Evolutionary conservation across 306 rosid genomes (phyloP).

Genomic region (Pueraria montana): DNA sequence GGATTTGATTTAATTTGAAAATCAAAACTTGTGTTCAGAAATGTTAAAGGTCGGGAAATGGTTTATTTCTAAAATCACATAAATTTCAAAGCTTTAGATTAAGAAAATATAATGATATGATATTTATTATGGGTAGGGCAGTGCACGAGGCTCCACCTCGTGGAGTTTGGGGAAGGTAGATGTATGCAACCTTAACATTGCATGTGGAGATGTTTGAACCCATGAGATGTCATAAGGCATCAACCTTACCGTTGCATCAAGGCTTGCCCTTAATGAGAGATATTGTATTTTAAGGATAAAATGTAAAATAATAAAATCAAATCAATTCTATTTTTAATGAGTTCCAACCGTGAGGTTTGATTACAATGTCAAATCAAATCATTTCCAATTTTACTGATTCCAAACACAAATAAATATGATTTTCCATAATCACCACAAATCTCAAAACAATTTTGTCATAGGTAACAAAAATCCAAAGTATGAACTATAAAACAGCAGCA

Average conservation of each 20-base stretch:
- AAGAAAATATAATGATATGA: no score
- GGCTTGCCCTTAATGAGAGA: not conserved
- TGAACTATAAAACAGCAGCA: conserved; percentile 1
- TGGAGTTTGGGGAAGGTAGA: not conserved
- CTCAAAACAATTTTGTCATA: not conserved
- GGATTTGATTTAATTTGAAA: conserved; percentile 3
- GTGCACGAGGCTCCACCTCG: not conserved
- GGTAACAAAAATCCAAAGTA: not conserved
- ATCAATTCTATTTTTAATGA: not conserved
- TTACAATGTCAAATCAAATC: not conserved
- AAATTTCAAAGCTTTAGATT: not conserved
- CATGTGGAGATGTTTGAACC: not conserved
- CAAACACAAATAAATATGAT: not conserved
- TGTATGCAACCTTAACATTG: not conserved
- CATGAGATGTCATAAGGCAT: not conserved
- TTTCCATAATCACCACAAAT: not conserved
- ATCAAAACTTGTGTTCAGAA: not conserved
- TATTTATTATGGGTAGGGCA: no score
- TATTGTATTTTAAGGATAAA: not conserved
- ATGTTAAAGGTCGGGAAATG: not conserved
- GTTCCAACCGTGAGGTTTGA: not conserved
- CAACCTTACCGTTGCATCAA: not conserved
- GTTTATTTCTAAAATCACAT: not conserved
- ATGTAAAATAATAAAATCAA: not conserved
- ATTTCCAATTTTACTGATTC: not conserved